Conservation (phyloP, 2,329 filamentous ascomycete genomes). For the Aspergillus jensenii region DNA sequence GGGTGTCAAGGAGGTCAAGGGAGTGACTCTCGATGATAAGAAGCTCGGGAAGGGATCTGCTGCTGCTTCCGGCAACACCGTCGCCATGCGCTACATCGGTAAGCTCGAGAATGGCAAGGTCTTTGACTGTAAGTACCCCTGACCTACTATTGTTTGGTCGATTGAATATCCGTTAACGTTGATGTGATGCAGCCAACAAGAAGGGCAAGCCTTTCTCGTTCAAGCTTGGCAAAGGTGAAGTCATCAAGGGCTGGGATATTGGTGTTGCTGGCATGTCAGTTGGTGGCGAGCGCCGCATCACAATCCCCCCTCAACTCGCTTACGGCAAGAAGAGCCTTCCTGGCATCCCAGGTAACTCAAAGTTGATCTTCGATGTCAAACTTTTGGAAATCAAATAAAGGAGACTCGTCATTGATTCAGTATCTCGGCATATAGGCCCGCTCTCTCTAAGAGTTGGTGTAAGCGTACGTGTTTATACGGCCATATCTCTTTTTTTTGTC, state of each 20-base stretch:
- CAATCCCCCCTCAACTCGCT: conserved; percentile 80
- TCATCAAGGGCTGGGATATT: conserved; percentile 99
- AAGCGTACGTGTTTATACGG: background rate
- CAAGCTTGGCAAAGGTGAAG: conserved; percentile 90
- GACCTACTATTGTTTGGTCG: background rate
- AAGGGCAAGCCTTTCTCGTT: conserved; percentile 97
- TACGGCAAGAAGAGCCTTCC: conserved; percentile 83
- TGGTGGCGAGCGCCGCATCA: conserved; percentile 89
- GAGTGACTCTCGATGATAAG: conserved; percentile 93
- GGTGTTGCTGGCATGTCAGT: conserved; percentile 89
- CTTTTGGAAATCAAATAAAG: conserved; percentile 77
- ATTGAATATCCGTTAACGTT: conserved; percentile 1
- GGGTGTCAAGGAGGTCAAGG: conserved; percentile 76
- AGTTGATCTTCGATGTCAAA: conserved; percentile 89
- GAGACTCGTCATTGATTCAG: background rate
- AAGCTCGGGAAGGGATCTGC: conserved; percentile 81
- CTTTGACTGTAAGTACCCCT: conserved; percentile 73
- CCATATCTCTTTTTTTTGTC: background rate
- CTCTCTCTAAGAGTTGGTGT: background rate
- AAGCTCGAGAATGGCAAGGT: conserved; percentile 94
- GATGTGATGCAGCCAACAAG: conserved; percentile 73
- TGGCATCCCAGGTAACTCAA: conserved; percentile 89
- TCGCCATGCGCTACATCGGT: conserved; percentile 96
- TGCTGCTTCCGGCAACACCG: conserved; percentile 85
- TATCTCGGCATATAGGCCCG: background rate